Evolutionary conservation across 2,329 filamentous ascomycete genomes (phyloP).

Genomic region (Mollisiaceae sp.): DNA sequence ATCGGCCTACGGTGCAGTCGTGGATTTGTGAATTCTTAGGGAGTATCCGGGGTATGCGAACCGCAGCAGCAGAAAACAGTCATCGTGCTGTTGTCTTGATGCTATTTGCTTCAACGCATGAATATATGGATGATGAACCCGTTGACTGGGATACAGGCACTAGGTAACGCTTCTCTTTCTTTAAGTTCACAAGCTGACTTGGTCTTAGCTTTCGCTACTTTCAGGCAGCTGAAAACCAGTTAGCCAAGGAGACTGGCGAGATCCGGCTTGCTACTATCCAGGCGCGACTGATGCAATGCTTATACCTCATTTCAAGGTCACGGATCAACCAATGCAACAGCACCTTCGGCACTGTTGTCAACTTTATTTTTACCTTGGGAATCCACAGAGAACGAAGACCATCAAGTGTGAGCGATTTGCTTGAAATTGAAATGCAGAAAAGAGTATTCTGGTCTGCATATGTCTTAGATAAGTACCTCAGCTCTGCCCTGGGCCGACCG

Average conservation of each 20-base stretch:
- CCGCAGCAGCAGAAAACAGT: slow-evolving; percentile 47
- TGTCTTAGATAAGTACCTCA: slow-evolving; percentile 65
- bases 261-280: slow-evolving; percentile 62
- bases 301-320: slow-evolving; percentile 63
- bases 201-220: slow-evolving; percentile 39
- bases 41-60: slow-evolving; percentile 35
- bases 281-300: slow-evolving; percentile 59
- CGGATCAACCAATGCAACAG: slow-evolving; percentile 66
- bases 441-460: slow-evolving; percentile 68
- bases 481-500: slow-evolving; percentile 67
- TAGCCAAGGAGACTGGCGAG: slow-evolving; percentile 56
- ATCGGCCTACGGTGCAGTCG: slow-evolving; percentile 54
- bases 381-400: slow-evolving; percentile 44
- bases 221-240: slow-evolving; percentile 50
- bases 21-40: slow-evolving; percentile 52
- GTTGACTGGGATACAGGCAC: slow-evolving; percentile 10
- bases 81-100: slow-evolving; percentile 54
- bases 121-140: slow-evolving; percentile 1
- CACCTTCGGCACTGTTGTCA: slow-evolving; percentile 60
- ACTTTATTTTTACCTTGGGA: slow-evolving; percentile 54
- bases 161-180: slow-evolving; percentile 13
- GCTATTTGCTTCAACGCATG: slow-evolving; percentile 53
- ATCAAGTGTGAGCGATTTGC: slow-evolving; percentile 41
- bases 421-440: slow-evolving; percentile 56
- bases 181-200: neutral